Evolutionary conservation across 305 asterid species (phyloP).

Genomic region (Striga hermonthica): DNA sequence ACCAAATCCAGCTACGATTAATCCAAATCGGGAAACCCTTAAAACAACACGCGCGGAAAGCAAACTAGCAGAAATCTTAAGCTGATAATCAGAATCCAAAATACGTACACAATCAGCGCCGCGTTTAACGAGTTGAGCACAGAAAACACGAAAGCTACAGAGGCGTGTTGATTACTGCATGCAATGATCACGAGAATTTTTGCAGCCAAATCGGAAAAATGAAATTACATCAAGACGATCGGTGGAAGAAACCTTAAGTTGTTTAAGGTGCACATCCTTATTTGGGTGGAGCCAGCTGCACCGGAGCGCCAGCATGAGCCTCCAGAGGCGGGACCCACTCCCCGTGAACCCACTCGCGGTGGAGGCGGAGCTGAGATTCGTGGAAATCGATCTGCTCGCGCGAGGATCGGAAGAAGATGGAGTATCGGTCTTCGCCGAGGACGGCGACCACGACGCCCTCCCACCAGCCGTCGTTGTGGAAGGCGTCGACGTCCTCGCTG

Average conservation of each 20-base stretch:
- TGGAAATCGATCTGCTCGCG: slow-evolving; percentile 49
- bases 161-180: slow-evolving; percentile 9
- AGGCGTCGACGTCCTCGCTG: slow-evolving; percentile 64
- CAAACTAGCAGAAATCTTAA: not conserved
- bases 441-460: slow-evolving; percentile 47
- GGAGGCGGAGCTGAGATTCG: slow-evolving; percentile 47
- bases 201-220: not conserved
- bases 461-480: slow-evolving; percentile 72
- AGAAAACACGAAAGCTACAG: not conserved
- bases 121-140: not conserved
- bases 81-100: not conserved
- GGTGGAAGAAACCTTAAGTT: slow-evolving; percentile 21
- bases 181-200: slow-evolving; percentile 22
- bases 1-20: not conserved
- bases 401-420: slow-evolving; percentile 52
- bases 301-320: not conserved
- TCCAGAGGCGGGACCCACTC: slow-evolving; percentile 52
- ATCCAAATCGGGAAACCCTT: not conserved
- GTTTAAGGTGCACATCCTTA: not conserved
- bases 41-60: not conserved
- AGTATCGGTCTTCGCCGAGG: slow-evolving; percentile 32
- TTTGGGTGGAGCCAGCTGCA: not conserved
- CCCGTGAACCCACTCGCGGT: slow-evolving; percentile 62
- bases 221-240: not conserved
- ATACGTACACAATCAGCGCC: not conserved